phyloP scores from a whole-genome alignment of 2,329 filamentous ascomycete species.

The Pyrenophora teres region DNA sequence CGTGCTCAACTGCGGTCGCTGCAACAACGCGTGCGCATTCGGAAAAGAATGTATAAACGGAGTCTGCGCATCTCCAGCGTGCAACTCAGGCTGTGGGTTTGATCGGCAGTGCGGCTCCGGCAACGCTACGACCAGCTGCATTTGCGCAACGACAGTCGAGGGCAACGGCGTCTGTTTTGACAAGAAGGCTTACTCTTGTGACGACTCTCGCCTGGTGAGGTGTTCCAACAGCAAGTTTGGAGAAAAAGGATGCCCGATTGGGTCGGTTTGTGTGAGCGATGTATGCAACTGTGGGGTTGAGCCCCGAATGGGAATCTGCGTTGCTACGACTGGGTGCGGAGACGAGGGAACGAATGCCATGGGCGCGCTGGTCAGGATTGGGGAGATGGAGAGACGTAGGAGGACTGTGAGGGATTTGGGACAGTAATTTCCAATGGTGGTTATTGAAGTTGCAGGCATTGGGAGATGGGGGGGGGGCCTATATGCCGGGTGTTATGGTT shows the following conservation, averaged over 20 bases:
- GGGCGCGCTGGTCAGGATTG: conserved; percentile 20
- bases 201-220: conserved; percentile 6
- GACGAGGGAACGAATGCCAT: conserved; percentile 14
- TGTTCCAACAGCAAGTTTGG: conserved; percentile 8
- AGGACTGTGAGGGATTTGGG: conserved; percentile 4
- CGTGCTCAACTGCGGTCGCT: conserved; percentile 34
- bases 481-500: background rate
- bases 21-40: conserved; percentile 29
- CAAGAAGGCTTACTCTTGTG: conserved; percentile 20
- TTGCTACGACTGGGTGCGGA: conserved; percentile 26
- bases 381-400: conserved; percentile 19
- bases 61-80: conserved; percentile 36
- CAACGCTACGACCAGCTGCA: conserved; percentile 27
- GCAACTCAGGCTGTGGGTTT: conserved; percentile 37
- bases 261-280: conserved; percentile 24
- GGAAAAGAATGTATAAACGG: conserved; percentile 40
- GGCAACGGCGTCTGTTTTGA: conserved; percentile 40
- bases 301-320: conserved; percentile 23
- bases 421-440: background rate
- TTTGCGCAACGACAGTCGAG: conserved; percentile 31
- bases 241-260: conserved; percentile 17
- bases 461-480: background rate
- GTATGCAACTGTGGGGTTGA: conserved; percentile 20
- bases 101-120: conserved; percentile 30
- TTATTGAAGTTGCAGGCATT: background rate